Percentiles rank a stretch among this genome's conserved stretches.
Conservation (phyloP, 345 rosid species). For the Pistacia integerrima region DNA sequence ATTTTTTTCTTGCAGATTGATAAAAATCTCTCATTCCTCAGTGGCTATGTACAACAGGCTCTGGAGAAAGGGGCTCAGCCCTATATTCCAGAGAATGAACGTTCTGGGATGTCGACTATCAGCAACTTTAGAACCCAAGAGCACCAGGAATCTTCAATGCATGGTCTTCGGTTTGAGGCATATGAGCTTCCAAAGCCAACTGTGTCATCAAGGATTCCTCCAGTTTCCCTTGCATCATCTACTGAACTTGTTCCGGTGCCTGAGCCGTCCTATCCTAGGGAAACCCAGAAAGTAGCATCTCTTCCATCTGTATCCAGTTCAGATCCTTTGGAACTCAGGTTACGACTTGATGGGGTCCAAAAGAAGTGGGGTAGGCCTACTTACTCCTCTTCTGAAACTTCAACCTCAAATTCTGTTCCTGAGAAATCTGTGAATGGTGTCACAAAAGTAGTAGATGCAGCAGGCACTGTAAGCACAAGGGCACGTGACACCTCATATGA, state of each 20-base stretch:
- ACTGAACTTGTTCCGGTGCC: slow-evolving; percentile 77
- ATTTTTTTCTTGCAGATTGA: slow-evolving; percentile 64
- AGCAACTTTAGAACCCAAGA: slow-evolving; percentile 62
- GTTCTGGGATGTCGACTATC: slow-evolving; percentile 50
- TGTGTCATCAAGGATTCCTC: slow-evolving; percentile 45
- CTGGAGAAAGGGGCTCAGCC: slow-evolving; percentile 82
- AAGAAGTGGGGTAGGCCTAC: slow-evolving; percentile 90
- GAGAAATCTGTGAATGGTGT: slow-evolving; percentile 56
- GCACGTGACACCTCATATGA: slow-evolving; percentile 50
- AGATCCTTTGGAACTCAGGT: slow-evolving; percentile 64
- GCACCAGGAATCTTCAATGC: slow-evolving; percentile 61
- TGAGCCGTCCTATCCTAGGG: slow-evolving; percentile 62
- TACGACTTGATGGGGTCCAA: slow-evolving; percentile 94
- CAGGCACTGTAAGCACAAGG: slow-evolving; percentile 47
- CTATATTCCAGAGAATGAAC: slow-evolving; percentile 78
- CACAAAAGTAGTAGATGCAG: slow-evolving; percentile 42
- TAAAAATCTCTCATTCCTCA: slow-evolving; percentile 73
- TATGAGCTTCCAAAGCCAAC: slow-evolving; percentile 83
- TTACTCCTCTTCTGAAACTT: slow-evolving; percentile 52
- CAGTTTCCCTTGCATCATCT: slow-evolving; percentile 44
- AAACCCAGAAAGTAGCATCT: slow-evolving; percentile 46
- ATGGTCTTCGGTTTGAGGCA: slow-evolving; percentile 92
- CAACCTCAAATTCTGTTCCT: slow-evolving; percentile 48
- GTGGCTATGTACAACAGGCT: slow-evolving; percentile 66
- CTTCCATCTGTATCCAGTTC: slow-evolving; percentile 49